Base-by-base conservation (phyloP, 1,139 yeast genomes). In the Nakaseomyces nivariensis region DNA sequence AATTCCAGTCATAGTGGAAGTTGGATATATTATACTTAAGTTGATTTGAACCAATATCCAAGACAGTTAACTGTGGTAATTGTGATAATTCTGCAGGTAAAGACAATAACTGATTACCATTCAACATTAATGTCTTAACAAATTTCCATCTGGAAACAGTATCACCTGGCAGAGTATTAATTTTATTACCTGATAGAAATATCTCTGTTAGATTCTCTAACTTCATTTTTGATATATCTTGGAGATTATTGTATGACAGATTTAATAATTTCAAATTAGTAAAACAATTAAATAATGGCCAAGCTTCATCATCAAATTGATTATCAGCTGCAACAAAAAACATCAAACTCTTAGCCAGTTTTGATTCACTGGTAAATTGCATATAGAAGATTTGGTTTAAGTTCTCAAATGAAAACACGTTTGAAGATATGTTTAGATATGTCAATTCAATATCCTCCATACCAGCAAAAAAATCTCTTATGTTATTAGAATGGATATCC, bases 1-100 rank as follows among this genome's bases (percentile, higher is more conserved):
- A 94, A 67, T 88, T 92, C 97, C 97, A 92, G 66, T 92, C 98
- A 63, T 88, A 90, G 6, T 95, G 95, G 79, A 90, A 87, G 64
- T 92, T 92, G 11, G 94, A 85, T 52, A 92, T 88, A 59, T 94
- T 92, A 67, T 92, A 92, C 61, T 90, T 85, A 65, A 94, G 72
- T 56, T 82, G 85, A 64, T 94, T 94, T 3, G 95, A 86, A 3
- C 97, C 96, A 17, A 88, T 94, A 69, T 94, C 99, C 44, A 94
- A 74, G 17, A 82, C 83, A 40, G 77, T 78, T 58, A 94, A 70
- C 36, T 78, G 76, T 1, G 70, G 64, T 50, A 89, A 74, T 54
- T 82, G 82, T 17, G 94, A 82, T 49, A 94, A 69, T 64, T 92
- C 98, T 0, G 96, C 86, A 0, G 98, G 98, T 45, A 94, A 68